Conservation (phyloP, 2,329 filamentous ascomycete genomes). For the Fusarium beomiforme region DNA sequence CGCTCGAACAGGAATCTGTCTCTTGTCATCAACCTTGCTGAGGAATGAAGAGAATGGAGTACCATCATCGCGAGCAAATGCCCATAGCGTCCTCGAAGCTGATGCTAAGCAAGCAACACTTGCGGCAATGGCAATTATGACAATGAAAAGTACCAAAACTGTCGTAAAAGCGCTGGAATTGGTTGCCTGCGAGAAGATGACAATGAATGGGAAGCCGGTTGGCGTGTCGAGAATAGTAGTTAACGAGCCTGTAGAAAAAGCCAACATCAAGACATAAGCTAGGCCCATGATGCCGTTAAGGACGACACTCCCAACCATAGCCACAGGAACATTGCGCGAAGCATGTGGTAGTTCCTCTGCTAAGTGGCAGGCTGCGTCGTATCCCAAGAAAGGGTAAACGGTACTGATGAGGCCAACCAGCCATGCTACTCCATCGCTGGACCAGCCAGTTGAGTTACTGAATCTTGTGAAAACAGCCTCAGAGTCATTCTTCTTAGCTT, state of each 20-base stretch:
- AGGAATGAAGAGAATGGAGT: no score
- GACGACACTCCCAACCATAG: background rate
- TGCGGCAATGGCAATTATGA: background rate
- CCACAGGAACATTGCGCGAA: background rate
- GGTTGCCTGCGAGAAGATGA: background rate
- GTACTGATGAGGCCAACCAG: background rate
- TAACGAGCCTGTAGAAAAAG: background rate
- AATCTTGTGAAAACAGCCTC: background rate
- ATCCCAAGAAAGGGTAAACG: background rate
- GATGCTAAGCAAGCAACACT: no score
- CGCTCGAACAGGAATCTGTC: no score
- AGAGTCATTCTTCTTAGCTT: background rate
- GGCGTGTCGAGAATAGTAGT: background rate
- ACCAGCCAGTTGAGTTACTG: background rate
- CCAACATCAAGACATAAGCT: background rate
- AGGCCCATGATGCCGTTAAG: background rate
- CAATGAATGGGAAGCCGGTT: background rate
- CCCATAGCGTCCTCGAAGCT: no score
- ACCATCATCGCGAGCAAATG: no score
- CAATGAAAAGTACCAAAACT: background rate
- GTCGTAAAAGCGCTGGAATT: background rate
- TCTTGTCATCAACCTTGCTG: no score
- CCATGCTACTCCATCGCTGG: background rate
- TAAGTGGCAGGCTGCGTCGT: background rate
- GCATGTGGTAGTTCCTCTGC: background rate